Evolutionary conservation across 345 rosid species (phyloP), one percentile per base, ranked within the genome.

Genomic region (Geranium rotundifolium): DNA sequence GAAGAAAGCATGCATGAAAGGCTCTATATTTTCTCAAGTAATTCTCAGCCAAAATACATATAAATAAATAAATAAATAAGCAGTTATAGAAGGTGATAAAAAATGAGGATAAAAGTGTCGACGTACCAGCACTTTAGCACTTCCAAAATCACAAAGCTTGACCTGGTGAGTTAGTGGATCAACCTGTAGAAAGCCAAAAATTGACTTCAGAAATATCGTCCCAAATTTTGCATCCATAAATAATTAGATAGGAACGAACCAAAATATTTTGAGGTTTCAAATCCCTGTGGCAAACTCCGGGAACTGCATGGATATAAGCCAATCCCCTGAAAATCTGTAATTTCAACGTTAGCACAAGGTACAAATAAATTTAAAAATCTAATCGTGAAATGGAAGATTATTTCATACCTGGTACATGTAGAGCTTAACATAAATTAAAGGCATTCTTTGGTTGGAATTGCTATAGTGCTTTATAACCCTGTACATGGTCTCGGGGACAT

Each of bases 211-310:
- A 41, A 27, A 60, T 62, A 19, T 34, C 37, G 30, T 8, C 20
- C 29, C 15, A 13, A 30, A 17, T 29, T n/a, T 13, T 16, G 34
- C 30, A 12, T 4, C 30, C 57, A 70, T 57, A 58, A 54, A 20
- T 13, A 50, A 18, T 23, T n/a, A 37, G n/a, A 58, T 18, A 72
- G 31, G 64, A 80, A n/a, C 78, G 65, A 81, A 89, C 96, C 87
- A 89, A 71, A 65, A 89, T 84, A 70, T 89, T 89, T 76, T 89
- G 96, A 37, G 96, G 96, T 83, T 89, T 89, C 71, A 89, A 72
- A 75, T 89, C 96, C 65, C 96, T 77, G 57, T 89, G 96, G 67
- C 96, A 89, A 67, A 89, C 91, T 58, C 89, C 85, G 76, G 90
- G 81, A 70, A 82, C 95, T 63, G 78, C 72, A 59, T 89, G 96